phyloP scores from a whole-genome alignment of 2,329 filamentous ascomycete genomes.

The Mycosphaerella arachidis region DNA sequence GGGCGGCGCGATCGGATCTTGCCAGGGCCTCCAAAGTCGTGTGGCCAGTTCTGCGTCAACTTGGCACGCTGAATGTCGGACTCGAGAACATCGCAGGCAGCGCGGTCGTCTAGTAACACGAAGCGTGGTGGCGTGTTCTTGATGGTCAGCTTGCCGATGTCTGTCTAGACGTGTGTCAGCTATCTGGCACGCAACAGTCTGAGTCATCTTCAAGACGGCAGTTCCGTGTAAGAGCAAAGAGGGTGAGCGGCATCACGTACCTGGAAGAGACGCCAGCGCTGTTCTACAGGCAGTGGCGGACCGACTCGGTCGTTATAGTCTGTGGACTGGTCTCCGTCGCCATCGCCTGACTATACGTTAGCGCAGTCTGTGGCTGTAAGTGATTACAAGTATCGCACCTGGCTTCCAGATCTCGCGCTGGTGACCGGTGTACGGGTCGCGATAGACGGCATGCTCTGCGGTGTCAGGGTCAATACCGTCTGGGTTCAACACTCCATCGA shows the following conservation, averaged over 20 bases:
- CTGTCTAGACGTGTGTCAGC: slow-evolving; percentile 12
- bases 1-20: slow-evolving; percentile 30
- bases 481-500: background rate
- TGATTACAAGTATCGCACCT: slow-evolving; percentile 12
- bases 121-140: slow-evolving; percentile 33
- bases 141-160: slow-evolving; percentile 26
- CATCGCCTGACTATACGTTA: slow-evolving; percentile 23
- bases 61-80: slow-evolving; percentile 26
- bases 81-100: slow-evolving; percentile 32
- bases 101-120: slow-evolving; percentile 40
- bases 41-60: slow-evolving; percentile 34
- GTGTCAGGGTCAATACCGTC: slow-evolving; percentile 2
- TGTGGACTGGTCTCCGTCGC: slow-evolving; percentile 32
- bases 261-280: slow-evolving; percentile 39
- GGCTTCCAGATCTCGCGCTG: slow-evolving; percentile 37
- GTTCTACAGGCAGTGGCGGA: slow-evolving; percentile 17
- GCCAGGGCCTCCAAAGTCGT: slow-evolving; percentile 36
- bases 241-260: slow-evolving; percentile 9
- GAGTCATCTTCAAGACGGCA: background rate
- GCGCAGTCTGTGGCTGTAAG: background rate
- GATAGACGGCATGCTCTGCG: slow-evolving; percentile 18
- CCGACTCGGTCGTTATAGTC: slow-evolving; percentile 27
- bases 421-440: slow-evolving; percentile 20
- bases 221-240: background rate
- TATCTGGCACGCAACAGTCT: background rate